Conservation (phyloP, 768 basidiomycete genomes). For the Gloeophyllum trabeum region DNA sequence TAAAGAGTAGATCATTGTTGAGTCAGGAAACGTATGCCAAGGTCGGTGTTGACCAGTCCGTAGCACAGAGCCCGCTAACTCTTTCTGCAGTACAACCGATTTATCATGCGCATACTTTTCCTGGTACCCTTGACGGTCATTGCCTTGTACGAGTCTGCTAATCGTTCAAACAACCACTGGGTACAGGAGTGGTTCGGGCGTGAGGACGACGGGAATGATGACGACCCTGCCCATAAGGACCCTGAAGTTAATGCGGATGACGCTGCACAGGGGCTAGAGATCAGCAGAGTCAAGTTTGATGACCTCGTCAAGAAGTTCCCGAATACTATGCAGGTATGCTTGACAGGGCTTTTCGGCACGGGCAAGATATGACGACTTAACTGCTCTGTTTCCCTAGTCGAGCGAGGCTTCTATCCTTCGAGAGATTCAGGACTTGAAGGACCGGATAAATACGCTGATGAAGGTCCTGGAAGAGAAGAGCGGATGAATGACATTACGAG, state of each 20-base stretch:
- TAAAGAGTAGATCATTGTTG: no score
- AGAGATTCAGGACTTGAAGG: conserved; percentile 50
- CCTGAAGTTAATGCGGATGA: conserved; percentile 50
- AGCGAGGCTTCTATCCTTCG: conserved; percentile 54
- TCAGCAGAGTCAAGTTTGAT: conserved; percentile 59
- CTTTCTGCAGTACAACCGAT: conserved; percentile 50
- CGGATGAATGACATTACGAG: conserved; percentile 3
- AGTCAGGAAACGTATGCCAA: conserved; percentile 38
- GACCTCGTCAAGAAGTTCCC: conserved; percentile 67
- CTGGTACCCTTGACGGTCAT: conserved; percentile 66
- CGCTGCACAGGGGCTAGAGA: conserved; percentile 42
- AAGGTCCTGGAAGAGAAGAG: conserved; percentile 19
- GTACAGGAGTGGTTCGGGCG: conserved; percentile 54
- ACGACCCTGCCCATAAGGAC: conserved; percentile 41
- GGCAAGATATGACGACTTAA: not conserved
- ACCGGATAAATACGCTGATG: conserved; percentile 24
- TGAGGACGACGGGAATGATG: conserved; percentile 51
- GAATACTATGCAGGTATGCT: conserved; percentile 53
- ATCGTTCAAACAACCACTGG: conserved; percentile 45
- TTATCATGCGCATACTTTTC: conserved; percentile 74
- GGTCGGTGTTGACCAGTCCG: conserved; percentile 20
- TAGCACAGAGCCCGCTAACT: not conserved
- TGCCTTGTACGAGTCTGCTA: conserved; percentile 63
- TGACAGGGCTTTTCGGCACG: conserved; percentile 2
- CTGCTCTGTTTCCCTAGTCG: conserved; percentile 33